phyloP scores from a whole-genome alignment of 371 early-diverging fungal genomes.

The Mucor indicus region DNA sequence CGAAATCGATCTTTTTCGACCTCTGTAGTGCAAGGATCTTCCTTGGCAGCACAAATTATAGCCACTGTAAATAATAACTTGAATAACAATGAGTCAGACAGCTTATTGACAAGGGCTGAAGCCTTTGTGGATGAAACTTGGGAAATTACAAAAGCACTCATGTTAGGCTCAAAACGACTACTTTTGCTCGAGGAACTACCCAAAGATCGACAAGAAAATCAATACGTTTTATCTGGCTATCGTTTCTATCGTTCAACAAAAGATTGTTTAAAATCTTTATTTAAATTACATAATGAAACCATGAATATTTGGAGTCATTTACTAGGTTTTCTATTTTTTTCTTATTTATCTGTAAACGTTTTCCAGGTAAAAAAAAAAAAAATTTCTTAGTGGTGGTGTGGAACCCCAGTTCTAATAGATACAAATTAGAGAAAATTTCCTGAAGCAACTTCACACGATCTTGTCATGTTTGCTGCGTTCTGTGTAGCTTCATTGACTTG shows the following conservation, averaged over 20 bases:
- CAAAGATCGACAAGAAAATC: constrained; percentile 65
- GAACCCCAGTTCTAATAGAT: background rate
- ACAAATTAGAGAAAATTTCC: constrained; percentile 32
- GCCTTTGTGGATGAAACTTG: constrained; percentile 29
- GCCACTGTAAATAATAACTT: constrained; percentile 40
- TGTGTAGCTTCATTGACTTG: constrained; percentile 53
- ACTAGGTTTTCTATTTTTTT: constrained; percentile 59
- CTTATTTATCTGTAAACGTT: constrained; percentile 46
- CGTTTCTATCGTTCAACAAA: constrained; percentile 55
- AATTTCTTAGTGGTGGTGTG: background rate
- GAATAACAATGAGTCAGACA: constrained; percentile 4
- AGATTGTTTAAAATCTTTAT: constrained; percentile 61
- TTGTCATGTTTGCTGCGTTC: constrained; percentile 45
- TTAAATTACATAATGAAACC: constrained; percentile 71
- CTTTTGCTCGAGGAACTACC: constrained; percentile 62
- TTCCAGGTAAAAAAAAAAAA: constrained; percentile 56
- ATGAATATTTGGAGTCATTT: constrained; percentile 76
- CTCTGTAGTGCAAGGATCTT: constrained; percentile 19
- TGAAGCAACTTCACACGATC: constrained; percentile 42
- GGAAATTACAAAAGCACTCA: constrained; percentile 53
- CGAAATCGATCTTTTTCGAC: constrained; percentile 22
- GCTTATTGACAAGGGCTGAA: background rate
- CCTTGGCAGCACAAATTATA: constrained; percentile 35
- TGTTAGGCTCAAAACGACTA: constrained; percentile 58
- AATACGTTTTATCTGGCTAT: constrained; percentile 64